Conservation (phyloP, 176 grass and related monocot genomes). For the maize (Zea mays) region DNA sequence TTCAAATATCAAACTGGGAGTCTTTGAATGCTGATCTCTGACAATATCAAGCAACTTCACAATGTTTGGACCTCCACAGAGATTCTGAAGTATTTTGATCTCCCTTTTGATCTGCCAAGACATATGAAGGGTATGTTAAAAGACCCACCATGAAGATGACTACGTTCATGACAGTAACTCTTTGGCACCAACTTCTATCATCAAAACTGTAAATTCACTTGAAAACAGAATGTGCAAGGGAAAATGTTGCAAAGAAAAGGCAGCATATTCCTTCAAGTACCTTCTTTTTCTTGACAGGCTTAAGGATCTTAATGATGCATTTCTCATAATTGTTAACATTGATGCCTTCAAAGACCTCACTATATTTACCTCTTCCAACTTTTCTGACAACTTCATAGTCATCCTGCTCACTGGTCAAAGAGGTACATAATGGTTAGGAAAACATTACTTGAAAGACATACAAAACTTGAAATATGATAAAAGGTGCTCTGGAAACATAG, state of each 20-base stretch:
- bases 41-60: constrained; percentile 93
- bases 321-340: constrained; percentile 85
- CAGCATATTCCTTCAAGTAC: constrained; percentile 44
- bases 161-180: not conserved
- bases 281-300: constrained; percentile 99
- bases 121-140: constrained; percentile 20
- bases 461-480: constrained; percentile 2
- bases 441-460: constrained; percentile 21
- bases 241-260: not conserved
- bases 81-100: constrained; percentile 99
- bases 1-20: constrained; percentile 94
- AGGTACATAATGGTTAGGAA: constrained; percentile 24
- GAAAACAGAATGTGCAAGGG: not conserved
- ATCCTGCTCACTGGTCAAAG: constrained; percentile 82
- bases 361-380: constrained; percentile 97
- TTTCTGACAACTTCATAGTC: constrained; percentile 95
- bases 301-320: constrained; percentile 97
- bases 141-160: not conserved
- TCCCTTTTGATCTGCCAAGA: constrained; percentile 96
- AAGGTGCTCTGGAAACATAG: not conserved
- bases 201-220: not conserved
- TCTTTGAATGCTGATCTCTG: constrained; percentile 94
- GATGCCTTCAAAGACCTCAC: constrained; percentile 98
- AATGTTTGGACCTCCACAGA: constrained; percentile 92
- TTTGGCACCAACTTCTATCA: not conserved